These are phyloP conservation scores for Fusarium hainanense DNA, from an alignment of 2,329 filamentous ascomycete genomes.

Conservation along the genomic window DNA sequence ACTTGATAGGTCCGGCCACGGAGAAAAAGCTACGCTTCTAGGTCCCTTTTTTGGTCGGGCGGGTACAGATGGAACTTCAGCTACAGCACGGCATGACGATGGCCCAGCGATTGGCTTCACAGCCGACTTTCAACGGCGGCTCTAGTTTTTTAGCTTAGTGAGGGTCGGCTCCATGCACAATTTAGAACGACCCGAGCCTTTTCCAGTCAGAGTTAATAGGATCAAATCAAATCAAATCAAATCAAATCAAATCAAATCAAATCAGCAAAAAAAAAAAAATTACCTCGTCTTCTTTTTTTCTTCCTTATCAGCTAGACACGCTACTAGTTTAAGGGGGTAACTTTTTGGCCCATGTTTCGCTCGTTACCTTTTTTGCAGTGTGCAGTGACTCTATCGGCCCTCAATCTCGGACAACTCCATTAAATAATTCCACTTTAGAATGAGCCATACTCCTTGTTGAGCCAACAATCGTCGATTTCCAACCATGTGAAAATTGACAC, in stretches of 20 bases:
- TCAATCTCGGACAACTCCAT: conserved; percentile 35
- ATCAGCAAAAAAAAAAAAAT: background rate
- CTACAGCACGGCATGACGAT: conserved; percentile 17
- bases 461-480: background rate
- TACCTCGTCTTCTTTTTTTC: background rate
- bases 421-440: conserved; percentile 22
- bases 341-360: conserved; percentile 13
- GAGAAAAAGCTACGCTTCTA: background rate
- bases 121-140: conserved; percentile 27
- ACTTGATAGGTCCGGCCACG: background rate
- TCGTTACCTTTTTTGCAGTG: background rate
- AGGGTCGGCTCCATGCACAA: background rate
- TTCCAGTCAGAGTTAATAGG: background rate
- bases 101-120: conserved; percentile 27
- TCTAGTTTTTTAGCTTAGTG: conserved; percentile 3
- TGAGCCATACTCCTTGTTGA: background rate
- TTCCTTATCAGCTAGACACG: background rate
- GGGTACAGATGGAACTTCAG: conserved; percentile 13
- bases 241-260: background rate
- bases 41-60: conserved; percentile 15
- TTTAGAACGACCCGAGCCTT: background rate
- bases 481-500: background rate
- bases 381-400: conserved; percentile 18
- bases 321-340: conserved; percentile 8
- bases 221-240: background rate